Evolutionary conservation across 768 basidiomycete genomes (phyloP), one percentile per base, ranked within the genome.

Genomic region (Amanita brunnescens): DNA sequence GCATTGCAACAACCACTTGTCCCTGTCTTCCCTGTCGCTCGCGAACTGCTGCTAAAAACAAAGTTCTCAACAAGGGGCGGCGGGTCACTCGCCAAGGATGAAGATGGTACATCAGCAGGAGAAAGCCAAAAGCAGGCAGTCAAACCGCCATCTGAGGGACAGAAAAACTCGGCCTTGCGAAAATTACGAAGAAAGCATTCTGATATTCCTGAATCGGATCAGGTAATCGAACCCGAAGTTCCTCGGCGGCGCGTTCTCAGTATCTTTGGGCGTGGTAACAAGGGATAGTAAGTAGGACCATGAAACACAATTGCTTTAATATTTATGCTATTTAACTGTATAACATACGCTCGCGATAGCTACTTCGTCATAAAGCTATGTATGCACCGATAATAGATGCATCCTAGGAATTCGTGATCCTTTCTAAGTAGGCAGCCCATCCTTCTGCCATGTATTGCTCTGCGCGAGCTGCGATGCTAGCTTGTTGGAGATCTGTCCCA

Each of bases 391-490:
- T 35, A 12, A 16, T 13, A 35, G 12, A n/a, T n/a, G 16, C 16
- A 39, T 4, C 20, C 20, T 40, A 21, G 10, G 20, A 21, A 12
- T 40, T 40, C 20, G 21, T 26, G 21, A 71, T 54, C 45, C 90
- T 74, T 56, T 79, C 75, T 58, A 82, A 67, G 64, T 99, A 99
- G 34, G 96, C 94, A 29, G 78, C 72, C 96, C 96, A 99, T 1
- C 95, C 95, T 56, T 84, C 91, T 41, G 67, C 67, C 65, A 76
- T 79, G 64, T 98, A 99, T 62, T 83, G 75, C 62, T 87, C 79
- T n/a, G 93, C 91, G 62, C 91, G 86, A 16, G 64, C 70, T 29
- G 73, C 70, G 32, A 82, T 78, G 9, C 70, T 68, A 1, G 76
- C 67, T 33, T 75, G 66, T 26, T 65, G 71, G 41, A 65, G 64